Evolutionary conservation across 306 rosid species (phyloP), one percentile per base, ranked within the genome.

Genomic region (Quercus ilex): DNA sequence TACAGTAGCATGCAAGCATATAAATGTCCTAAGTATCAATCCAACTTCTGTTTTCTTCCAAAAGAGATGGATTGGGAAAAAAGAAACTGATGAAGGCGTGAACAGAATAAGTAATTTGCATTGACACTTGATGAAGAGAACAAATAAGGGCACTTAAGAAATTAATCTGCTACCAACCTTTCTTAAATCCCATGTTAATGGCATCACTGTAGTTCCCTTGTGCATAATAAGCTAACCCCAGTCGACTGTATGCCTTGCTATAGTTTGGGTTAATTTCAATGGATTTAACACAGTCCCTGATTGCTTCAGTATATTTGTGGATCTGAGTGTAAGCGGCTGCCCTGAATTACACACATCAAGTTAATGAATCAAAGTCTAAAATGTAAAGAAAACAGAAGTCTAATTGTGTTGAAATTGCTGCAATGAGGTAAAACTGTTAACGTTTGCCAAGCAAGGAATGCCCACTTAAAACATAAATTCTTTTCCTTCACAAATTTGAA

Each of bases 291-390:
- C 93, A 91, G 82, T 94, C 97, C 82, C 87, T 80, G 76, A 93
- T 87, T 69, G 99, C 97, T 89, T 91, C 92, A n/a, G 77, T 17
- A 80, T 92, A 92, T 80, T 90, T 86, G 80, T 84, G 84, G 72
- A 85, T 73, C 69, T 88, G 97, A 76, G 99, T 92, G 86, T 88
- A 92, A 59, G 99, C 99, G 78, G 97, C 99, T 51, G 99, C 99
- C 93, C 99, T 94, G 87, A 78, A 59, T 63, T 35, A 26, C 38
- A 75, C 38, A 71, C 64, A 15, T 69, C 73, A 80, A 35, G 73
- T 51, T 60, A 82, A 80, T 49, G 35, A 85, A 77, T 26, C 33
- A 53, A 52, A 73, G 49, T 52, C 75, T 51, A 59, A 56, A 76
- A 51, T 74, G 73, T 74, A n/a, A 71, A 79, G 28, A 84, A 33